Base-by-base conservation (phyloP, 1,284 basidiomycete species). In the Cryptococcus amylolentus region DNA sequence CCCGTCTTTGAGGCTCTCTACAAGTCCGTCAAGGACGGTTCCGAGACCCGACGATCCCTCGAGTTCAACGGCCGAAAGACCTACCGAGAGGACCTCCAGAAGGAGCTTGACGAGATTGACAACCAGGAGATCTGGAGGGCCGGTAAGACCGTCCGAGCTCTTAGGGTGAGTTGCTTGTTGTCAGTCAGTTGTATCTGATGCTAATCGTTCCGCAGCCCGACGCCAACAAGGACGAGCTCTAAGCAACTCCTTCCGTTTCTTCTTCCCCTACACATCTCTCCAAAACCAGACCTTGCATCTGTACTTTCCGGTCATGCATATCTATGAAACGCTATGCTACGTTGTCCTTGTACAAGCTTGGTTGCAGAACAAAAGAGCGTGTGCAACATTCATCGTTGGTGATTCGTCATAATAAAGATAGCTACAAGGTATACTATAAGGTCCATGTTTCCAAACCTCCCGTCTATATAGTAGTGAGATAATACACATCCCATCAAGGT, bases 1-100 rank as follows among this genome's bases (percentile, higher is more conserved):
- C 94, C 95, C 63, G 83, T 98, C 68, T 98, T 99, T 77, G 91
- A 98, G 81, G 77, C 75, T 40, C 87, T 99, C 44, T 99, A 99
- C 82, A 83, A 91, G 82, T 90, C 88, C 75, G 96, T 98, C 69
- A 84, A 82, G 76, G 86, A 98, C 76, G 96, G 96, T 59, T 89
- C 89, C 35, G 96, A 99, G 84, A 98, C 96, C 49, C 87, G 92
- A 77, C 93, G 95, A 76, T 88, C 92, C 49, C 86, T 99, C 70
- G 92, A 97, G 78, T 99, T 91, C 84, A 98, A 98, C 78, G 86
- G 88, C 57, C 87, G 92, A 60, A 79, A 84, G 68, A 96, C 93
- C 9, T 99, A 99, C 83, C 89, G 94, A 62, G 81, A 92, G 78
- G 93, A 96, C 76, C 87, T 97, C 65, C 88, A 88, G 67, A 88